Evolutionary conservation across 306 rosid genomes (phyloP).

Genomic region (Astragalus glycyphyllos): DNA sequence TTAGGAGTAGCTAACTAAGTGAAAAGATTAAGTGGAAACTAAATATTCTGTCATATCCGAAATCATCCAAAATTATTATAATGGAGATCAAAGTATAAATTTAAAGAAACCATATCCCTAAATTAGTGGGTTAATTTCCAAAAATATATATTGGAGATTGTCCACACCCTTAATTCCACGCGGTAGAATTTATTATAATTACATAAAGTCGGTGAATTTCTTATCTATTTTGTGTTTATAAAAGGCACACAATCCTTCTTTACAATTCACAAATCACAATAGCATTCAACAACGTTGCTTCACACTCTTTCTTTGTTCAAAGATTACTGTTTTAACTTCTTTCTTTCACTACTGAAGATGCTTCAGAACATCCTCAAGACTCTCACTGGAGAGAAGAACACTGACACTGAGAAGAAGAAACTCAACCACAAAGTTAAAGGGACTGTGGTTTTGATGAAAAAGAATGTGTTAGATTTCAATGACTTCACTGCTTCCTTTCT

Average conservation of each 20-base stretch:
- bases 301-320: background rate
- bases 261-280: constrained; percentile 5
- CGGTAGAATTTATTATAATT: background rate
- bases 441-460: constrained; percentile 72
- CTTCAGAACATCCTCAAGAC: constrained; percentile 22
- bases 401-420: background rate
- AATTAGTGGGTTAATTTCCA: no score
- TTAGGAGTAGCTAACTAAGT: no score
- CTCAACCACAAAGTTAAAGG: constrained; percentile 53
- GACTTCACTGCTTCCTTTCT: constrained; percentile 60
- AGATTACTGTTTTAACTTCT: background rate
- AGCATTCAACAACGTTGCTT: background rate
- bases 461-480: constrained; percentile 75
- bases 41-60: no score
- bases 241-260: constrained; percentile 1
- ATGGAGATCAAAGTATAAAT: no score
- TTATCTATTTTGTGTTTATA: constrained; percentile 15
- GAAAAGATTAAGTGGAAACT: no score
- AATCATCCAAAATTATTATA: no score
- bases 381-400: background rate
- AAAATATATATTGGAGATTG: no score
- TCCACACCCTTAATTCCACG: no score
- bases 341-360: constrained; percentile 25
- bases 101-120: no score
- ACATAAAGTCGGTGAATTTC: background rate